Conservation (phyloP, 768 basidiomycete species). For the Leucocoprinus birnbaumii region DNA sequence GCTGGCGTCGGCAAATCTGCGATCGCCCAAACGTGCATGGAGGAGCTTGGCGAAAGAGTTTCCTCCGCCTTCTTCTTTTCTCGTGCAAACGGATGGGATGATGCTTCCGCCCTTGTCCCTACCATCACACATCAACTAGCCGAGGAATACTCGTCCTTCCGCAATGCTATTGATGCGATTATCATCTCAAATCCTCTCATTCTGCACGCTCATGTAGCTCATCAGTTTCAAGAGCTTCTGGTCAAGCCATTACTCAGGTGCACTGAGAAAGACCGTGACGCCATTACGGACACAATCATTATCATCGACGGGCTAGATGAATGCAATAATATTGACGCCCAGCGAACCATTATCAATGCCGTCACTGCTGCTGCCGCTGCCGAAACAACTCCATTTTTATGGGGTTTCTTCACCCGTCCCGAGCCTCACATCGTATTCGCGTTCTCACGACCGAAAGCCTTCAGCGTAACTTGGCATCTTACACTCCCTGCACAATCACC, state of each 20-base stretch:
- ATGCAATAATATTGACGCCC: not conserved
- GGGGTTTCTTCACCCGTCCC: constrained; percentile 23
- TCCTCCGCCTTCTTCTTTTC: constrained; percentile 21
- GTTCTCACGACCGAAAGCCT: not conserved
- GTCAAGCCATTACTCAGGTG: not conserved
- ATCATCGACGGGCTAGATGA: not conserved
- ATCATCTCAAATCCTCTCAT: constrained; percentile 9
- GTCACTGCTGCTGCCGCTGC: not conserved
- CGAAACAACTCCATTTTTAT: constrained; percentile 14
- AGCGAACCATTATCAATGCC: constrained; percentile 14
- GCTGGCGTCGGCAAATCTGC: constrained; percentile 27
- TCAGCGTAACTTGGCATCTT: not conserved
- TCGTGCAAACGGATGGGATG: constrained; percentile 1
- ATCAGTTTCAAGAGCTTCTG: not conserved
- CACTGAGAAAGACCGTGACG: not conserved
- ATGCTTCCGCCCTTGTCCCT: constrained; percentile 12
- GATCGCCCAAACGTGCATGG: constrained; percentile 27
- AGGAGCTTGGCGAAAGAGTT: constrained; percentile 1
- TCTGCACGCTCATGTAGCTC: constrained; percentile 6
- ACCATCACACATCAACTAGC: constrained; percentile 22
- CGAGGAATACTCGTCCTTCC: not conserved
- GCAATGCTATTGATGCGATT: constrained; percentile 4
- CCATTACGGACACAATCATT: not conserved
- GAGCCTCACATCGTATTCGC: constrained; percentile 21
- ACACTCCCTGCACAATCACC: constrained; percentile 1